Evolutionary conservation across 305 asterid genomes (phyloP), one percentile per base, ranked within the genome.

Genomic region (Striga hermonthica): DNA sequence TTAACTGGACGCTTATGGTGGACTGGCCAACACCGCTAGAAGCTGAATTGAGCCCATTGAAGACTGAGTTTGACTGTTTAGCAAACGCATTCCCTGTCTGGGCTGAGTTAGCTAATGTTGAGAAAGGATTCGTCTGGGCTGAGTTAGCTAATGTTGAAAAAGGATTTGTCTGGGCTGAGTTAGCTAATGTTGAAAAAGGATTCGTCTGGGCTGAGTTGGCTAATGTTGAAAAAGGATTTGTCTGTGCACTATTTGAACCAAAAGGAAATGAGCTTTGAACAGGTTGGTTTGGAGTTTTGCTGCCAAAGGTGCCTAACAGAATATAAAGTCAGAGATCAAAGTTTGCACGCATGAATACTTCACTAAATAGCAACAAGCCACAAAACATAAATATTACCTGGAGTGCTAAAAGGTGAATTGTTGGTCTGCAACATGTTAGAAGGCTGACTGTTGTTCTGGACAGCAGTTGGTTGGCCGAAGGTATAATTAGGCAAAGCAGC

Each of bases 221-320:
- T 7, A 81, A 76, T 58, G 82, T 70, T 65, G 87, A 73, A 73
- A 79, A 82, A 1, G 81, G 73, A 74, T 84, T 85, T 75, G 43
- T 69, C 53, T 66, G 75, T 47, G 79, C 66, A 50, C 75, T 79
- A 49, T 64, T 35, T 22, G 82, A 39, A 43, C 78, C 77, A 13
- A 80, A 76, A 15, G 36, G 1, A 8, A 81, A 9, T 71, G 80
- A 50, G 60, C 70, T 79, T 74, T 73, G 84, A 70, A 41, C 70
- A 50, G 84, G 57, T 71, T 75, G 85, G 16, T 68, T 72, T 56
- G 90, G 45, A 31, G 55, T 13, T 73, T 83, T 85, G 64, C 67
- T 72, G 68, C 72, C 80, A 69, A 75, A 75, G 54, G 76, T 8
- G 41, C 91, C 98, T 88, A 65, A 37, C 34, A 73, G 34, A 60